phyloP scores from a whole-genome alignment of 2,329 filamentous ascomycete genomes.

The Ophiostoma angusticollis region DNA sequence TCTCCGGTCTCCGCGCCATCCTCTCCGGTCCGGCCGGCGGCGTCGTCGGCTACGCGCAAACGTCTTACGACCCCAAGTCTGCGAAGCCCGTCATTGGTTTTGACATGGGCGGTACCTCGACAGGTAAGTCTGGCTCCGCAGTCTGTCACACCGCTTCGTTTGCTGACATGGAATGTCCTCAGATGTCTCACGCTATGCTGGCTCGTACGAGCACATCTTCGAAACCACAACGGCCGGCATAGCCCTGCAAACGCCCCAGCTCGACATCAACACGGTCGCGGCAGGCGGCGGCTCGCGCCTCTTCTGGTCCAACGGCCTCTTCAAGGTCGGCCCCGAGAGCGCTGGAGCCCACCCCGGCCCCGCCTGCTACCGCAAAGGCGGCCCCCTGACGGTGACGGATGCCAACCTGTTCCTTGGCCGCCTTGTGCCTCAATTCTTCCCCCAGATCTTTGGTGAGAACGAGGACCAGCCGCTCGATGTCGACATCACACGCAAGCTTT shows the following conservation, averaged over 20 bases:
- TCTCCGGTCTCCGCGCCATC: constrained; percentile 37
- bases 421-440: constrained; percentile 44
- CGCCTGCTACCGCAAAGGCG: constrained; percentile 52
- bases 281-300: constrained; percentile 54
- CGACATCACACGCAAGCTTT: constrained; percentile 50
- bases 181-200: constrained; percentile 18
- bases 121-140: neutral
- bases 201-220: constrained; percentile 55
- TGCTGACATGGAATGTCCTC: too few relatives aligned
- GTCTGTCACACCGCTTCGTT: constrained; percentile 43
- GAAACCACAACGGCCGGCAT: constrained; percentile 63
- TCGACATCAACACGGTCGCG: constrained; percentile 90
- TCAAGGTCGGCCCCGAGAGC: constrained; percentile 77
- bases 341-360: constrained; percentile 54
- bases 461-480: constrained; percentile 69
- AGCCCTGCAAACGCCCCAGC: constrained; percentile 77
- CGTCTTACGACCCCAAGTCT: constrained; percentile 54
- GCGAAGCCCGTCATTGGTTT: constrained; percentile 60
- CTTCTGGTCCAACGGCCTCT: constrained; percentile 70
- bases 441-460: constrained; percentile 54
- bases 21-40: constrained; percentile 58
- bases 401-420: constrained; percentile 53
- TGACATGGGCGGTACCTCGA: constrained; percentile 26
- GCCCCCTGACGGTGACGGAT: constrained; percentile 36
- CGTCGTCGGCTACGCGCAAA: constrained; percentile 61